Evolutionary conservation across 2,329 filamentous ascomycete genomes (phyloP).

Genomic region (Orbilia brochopaga): DNA sequence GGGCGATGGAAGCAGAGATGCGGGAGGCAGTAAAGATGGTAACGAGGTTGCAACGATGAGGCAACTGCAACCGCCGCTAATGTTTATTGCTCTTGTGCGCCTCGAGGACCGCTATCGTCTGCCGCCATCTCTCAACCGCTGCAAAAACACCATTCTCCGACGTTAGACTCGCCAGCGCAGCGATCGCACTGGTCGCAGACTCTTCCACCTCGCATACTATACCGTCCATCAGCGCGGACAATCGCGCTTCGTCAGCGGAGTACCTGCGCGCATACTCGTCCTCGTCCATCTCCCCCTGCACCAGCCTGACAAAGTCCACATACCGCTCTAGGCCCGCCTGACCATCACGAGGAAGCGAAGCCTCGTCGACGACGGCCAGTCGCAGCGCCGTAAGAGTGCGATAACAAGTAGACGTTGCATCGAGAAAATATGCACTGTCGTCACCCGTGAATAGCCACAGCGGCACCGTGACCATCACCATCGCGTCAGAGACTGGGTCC

Average conservation of each 20-base stretch:
- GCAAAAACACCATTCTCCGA: slow-evolving; percentile 11
- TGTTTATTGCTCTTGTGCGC: background rate
- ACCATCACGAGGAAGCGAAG: background rate
- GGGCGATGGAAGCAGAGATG: slow-evolving; percentile 14
- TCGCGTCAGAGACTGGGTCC: no score
- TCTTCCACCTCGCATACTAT: slow-evolving; percentile 8
- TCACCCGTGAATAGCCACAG: background rate
- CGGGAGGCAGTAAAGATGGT: slow-evolving; percentile 30
- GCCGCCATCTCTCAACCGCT: slow-evolving; percentile 30
- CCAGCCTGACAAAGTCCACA: slow-evolving; percentile 30
- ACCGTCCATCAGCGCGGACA: slow-evolving; percentile 9
- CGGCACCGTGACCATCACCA: slow-evolving; percentile 3
- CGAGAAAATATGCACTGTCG: slow-evolving; percentile 24
- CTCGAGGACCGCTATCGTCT: slow-evolving; percentile 1
- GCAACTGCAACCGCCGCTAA: background rate
- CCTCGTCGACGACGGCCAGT: slow-evolving; percentile 20
- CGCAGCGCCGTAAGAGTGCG: slow-evolving; percentile 33
- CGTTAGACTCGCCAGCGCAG: background rate
- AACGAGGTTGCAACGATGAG: slow-evolving; percentile 8
- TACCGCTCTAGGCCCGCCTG: slow-evolving; percentile 15
- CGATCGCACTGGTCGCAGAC: slow-evolving; percentile 10
- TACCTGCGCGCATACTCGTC: slow-evolving; percentile 34
- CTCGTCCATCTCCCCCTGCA: slow-evolving; percentile 38
- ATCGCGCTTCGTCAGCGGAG: slow-evolving; percentile 11
- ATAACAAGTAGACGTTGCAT: slow-evolving; percentile 24